Evolutionary conservation across 139 green algal species (phyloP).

Genomic region (Zygnema cylindricum): DNA sequence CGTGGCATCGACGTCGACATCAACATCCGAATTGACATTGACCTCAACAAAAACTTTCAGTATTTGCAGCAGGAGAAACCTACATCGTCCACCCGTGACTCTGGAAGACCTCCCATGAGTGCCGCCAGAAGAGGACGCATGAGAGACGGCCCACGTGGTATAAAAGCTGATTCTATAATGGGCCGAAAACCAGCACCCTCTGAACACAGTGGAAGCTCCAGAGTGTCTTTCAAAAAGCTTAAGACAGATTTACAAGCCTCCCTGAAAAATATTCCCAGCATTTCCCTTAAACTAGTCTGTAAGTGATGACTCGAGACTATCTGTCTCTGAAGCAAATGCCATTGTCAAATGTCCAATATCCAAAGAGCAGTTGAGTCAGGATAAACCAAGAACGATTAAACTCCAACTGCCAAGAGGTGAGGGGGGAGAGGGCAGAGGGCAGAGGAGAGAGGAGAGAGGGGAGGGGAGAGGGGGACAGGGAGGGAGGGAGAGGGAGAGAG

Average conservation of each 20-base stretch:
- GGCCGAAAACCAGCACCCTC: constrained; percentile 6
- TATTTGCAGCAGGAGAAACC: not conserved
- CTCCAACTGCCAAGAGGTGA: not conserved
- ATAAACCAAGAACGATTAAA: not conserved
- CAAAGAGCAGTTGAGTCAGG: not conserved
- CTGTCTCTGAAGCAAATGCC: not conserved
- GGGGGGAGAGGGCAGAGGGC: no score
- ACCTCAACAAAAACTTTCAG: no score
- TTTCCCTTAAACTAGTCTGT: not conserved
- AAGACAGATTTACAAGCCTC: constrained; percentile 58
- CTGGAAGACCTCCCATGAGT: constrained; percentile 44
- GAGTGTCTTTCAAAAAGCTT: constrained; percentile 42
- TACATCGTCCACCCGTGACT: constrained; percentile 54
- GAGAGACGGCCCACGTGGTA: constrained; percentile 19
- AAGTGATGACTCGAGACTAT: not conserved
- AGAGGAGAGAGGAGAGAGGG: no score
- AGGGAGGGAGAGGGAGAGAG: not conserved
- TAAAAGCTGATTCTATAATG: constrained; percentile 35
- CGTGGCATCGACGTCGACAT: no score
- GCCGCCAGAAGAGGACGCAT: constrained; percentile 25
- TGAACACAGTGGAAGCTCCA: constrained; percentile 33
- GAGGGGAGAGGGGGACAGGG: no score
- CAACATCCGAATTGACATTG: no score
- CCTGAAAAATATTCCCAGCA: constrained; percentile 32
- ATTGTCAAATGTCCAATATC: not conserved